These are phyloP conservation scores for Amanita pseudoporphyria DNA, from an alignment of 768 basidiomycete species.

Conservation along the genomic window DNA sequence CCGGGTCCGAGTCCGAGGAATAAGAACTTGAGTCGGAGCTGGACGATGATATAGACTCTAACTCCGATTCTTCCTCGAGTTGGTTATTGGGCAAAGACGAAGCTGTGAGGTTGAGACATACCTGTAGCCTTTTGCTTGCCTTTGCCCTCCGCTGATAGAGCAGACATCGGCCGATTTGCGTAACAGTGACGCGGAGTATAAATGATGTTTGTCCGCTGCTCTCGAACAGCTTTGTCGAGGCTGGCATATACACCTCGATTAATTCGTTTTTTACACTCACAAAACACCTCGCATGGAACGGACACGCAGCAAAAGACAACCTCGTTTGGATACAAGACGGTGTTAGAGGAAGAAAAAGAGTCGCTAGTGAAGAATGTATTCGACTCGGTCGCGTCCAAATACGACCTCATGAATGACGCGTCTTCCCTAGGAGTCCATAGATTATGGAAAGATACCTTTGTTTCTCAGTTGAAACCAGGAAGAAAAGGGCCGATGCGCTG, in stretches of 20 bases:
- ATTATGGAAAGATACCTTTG: conserved; percentile 92
- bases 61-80: neutral
- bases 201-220: neutral
- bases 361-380: conserved; percentile 88
- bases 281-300: conserved; percentile 1
- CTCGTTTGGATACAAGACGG: conserved; percentile 90
- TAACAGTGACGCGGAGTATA: neutral
- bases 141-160: neutral
- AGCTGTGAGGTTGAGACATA: neutral
- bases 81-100: neutral
- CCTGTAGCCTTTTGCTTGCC: conserved; percentile 2
- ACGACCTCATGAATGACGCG: conserved; percentile 99
- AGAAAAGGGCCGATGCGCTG: conserved; percentile 66
- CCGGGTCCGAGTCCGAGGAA: conserved; percentile 21
- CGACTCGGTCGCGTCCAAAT: conserved; percentile 88
- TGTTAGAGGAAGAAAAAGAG: conserved; percentile 85
- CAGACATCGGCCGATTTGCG: neutral
- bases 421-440: conserved; percentile 94
- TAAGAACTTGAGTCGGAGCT: conserved; percentile 15
- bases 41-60: neutral
- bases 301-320: conserved; percentile 37
- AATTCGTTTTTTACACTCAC: neutral
- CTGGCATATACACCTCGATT: neutral
- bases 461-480: conserved; percentile 68
- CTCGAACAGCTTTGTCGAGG: neutral